phyloP scores from a whole-genome alignment of 495 filamentous ascomycete species.

The Immersiella caudata region DNA sequence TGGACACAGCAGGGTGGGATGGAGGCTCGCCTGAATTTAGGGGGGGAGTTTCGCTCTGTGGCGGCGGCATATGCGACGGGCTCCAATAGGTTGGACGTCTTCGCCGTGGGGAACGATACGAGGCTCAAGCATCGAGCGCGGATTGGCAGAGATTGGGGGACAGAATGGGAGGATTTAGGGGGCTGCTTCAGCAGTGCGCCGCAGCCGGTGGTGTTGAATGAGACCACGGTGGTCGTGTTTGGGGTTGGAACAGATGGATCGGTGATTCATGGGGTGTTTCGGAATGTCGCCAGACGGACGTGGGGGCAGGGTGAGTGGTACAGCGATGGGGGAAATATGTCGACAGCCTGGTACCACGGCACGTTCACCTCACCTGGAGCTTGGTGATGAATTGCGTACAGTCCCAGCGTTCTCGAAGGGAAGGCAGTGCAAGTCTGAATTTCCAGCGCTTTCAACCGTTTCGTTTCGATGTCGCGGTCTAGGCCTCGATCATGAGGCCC shows the following conservation, averaged over 20 bases:
- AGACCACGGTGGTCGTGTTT: neutral
- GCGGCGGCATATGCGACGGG: neutral
- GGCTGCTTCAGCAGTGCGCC: neutral
- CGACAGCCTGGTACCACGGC: neutral
- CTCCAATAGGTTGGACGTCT: neutral
- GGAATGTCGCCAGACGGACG: neutral
- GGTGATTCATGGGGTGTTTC: neutral
- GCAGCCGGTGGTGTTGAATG: neutral
- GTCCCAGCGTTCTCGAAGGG: too few species aligned
- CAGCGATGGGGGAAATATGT: neutral
- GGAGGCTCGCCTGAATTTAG: neutral
- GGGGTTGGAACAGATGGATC: neutral
- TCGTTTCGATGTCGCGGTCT: too few species aligned
- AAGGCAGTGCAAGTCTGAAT: too few species aligned
- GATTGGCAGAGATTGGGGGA: neutral
- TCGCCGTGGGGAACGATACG: neutral
- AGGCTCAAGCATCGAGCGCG: neutral
- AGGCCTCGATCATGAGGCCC: too few species aligned
- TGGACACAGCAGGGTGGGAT: neutral
- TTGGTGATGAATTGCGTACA: too few species aligned
- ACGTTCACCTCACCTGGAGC: neutral
- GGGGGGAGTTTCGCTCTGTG: neutral
- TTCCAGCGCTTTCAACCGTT: too few species aligned
- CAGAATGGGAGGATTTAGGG: neutral
- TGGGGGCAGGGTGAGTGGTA: neutral